These are phyloP conservation scores for Plectosphaerella sp. DNA, from an alignment of 2,329 filamentous ascomycete genomes.

Conservation along the genomic window DNA sequence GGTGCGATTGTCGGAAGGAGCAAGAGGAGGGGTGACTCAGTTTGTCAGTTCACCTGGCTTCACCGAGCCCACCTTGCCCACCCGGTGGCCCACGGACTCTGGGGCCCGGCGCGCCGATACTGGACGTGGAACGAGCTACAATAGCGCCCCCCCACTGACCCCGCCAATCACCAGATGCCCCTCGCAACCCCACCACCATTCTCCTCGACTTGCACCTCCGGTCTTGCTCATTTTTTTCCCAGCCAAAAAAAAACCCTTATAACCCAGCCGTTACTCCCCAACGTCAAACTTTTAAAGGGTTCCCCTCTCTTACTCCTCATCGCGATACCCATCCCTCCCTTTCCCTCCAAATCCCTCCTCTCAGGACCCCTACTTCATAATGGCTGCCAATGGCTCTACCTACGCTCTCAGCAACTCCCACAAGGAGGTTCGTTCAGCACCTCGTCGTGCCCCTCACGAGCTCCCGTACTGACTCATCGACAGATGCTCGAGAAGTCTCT, in stretches of 20 bases:
- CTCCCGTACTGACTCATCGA: conserved; percentile 25
- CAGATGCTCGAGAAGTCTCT: conserved; percentile 96
- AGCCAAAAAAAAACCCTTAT: conserved; percentile 8
- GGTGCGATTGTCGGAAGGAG: too few relatives aligned
- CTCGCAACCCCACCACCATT: conserved; percentile 2
- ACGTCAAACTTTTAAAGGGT: background rate
- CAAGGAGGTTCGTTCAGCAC: conserved; percentile 41
- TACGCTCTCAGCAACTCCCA: conserved; percentile 51
- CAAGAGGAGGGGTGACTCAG: too few relatives aligned
- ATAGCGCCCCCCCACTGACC: background rate
- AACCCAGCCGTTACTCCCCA: conserved; percentile 6
- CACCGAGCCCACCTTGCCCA: too few relatives aligned
- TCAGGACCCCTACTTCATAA: conserved; percentile 19
- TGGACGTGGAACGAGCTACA: too few relatives aligned
- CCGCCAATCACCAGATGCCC: conserved; percentile 4
- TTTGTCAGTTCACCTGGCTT: too few relatives aligned
- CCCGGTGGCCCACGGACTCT: too few relatives aligned
- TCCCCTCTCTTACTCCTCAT: conserved; percentile 8
- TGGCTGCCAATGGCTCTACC: conserved; percentile 36
- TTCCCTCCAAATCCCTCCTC: background rate
- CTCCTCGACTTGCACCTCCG: conserved; percentile 2
- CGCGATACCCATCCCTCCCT: conserved; percentile 5
- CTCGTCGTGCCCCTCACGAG: conserved; percentile 2
- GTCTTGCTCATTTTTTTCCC: conserved; percentile 10
- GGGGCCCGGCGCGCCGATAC: too few relatives aligned